Conservation (phyloP, 179 eudicot species). For the Silene coronaria region DNA sequence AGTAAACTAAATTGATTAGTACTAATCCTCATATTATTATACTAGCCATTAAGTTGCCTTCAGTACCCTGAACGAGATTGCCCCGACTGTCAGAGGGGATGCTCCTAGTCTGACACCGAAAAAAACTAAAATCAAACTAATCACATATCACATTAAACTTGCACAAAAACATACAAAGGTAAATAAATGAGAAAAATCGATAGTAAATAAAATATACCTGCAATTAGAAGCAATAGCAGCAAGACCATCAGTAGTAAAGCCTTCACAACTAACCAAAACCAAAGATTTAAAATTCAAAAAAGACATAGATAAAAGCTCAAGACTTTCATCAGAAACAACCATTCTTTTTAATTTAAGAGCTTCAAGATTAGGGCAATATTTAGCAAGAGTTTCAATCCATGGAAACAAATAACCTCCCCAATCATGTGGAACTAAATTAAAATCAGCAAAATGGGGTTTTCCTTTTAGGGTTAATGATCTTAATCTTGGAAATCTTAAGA, state of each 20-base stretch:
- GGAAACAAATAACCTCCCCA: conserved; percentile 69
- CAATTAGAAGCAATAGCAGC: conserved; percentile 85
- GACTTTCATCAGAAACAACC: conserved; percentile 63
- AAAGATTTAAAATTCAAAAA: conserved; percentile 53
- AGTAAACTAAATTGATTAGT: background rate
- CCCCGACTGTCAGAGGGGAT: no score
- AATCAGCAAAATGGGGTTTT: conserved; percentile 73
- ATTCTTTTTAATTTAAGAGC: conserved; percentile 60
- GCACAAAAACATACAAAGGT: no score
- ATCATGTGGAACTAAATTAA: conserved; percentile 58
- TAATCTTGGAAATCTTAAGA: conserved; percentile 59
- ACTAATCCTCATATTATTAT: no score
- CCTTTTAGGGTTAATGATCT: conserved; percentile 60
- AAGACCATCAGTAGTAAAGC: conserved; percentile 71
- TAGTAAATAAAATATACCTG: conserved; percentile 46
- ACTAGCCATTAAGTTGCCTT: no score
- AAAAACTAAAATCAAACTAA: background rate
- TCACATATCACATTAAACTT: no score
- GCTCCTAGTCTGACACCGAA: background rate
- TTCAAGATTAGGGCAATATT: conserved; percentile 44
- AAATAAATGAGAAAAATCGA: background rate
- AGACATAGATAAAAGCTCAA: conserved; percentile 48
- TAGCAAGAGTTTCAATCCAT: conserved; percentile 63
- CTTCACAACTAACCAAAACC: conserved; percentile 66
- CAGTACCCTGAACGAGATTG: no score